phyloP scores from a whole-genome alignment of 1,284 basidiomycete genomes.

The Trametes versicolor region DNA sequence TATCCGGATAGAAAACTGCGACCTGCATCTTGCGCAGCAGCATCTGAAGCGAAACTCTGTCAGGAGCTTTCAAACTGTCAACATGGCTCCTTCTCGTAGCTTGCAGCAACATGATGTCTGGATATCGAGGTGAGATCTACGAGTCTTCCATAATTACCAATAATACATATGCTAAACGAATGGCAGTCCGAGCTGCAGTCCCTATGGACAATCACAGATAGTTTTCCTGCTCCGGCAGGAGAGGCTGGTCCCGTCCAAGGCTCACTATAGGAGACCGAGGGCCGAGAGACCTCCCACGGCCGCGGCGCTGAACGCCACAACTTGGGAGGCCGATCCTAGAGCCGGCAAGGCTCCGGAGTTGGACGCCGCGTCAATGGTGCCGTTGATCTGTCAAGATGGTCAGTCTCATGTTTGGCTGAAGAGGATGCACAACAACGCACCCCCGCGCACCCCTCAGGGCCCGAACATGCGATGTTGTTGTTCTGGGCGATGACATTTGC shows the following conservation, averaged over 20 bases:
- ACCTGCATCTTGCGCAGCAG: background rate
- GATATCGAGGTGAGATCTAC: background rate
- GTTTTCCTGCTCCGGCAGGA: background rate
- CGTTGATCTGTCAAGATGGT: slow-evolving; percentile 19
- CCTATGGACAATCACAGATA: slow-evolving; percentile 21
- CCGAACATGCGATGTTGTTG: slow-evolving; percentile 28
- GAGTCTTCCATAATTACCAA: slow-evolving; percentile 4
- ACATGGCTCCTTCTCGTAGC: too few relatives aligned
- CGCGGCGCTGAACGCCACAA: slow-evolving; percentile 14
- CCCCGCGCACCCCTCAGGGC: slow-evolving; percentile 27
- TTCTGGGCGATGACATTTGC: slow-evolving; percentile 32
- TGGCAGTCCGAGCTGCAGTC: slow-evolving; percentile 34
- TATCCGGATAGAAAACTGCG: background rate
- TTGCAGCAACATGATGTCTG: background rate
- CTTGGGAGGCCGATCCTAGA: slow-evolving; percentile 6
- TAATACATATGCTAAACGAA: slow-evolving; percentile 27
- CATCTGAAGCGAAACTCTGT: background rate
- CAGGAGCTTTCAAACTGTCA: background rate
- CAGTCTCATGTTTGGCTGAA: background rate
- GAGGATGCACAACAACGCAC: background rate
- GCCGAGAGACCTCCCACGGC: slow-evolving; percentile 16
- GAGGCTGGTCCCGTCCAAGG: background rate
- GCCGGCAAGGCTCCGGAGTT: slow-evolving; percentile 22
- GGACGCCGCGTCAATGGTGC: slow-evolving; percentile 9
- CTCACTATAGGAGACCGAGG: slow-evolving; percentile 20